phyloP scores from a whole-genome alignment of 352 stramenopile genomes.

The Phytophthora hybrid region DNA sequence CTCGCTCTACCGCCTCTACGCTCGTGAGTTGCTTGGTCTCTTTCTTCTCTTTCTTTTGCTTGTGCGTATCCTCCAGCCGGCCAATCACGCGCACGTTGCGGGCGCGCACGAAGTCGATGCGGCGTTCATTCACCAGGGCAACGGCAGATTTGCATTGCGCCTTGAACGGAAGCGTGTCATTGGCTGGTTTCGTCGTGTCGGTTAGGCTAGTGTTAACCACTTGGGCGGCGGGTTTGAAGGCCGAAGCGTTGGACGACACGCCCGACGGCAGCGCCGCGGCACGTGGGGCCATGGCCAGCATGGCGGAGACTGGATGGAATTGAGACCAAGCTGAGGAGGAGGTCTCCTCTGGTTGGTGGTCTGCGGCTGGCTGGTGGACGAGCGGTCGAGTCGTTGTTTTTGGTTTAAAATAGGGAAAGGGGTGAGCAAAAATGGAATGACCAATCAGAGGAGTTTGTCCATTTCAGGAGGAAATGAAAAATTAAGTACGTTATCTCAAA shows the following conservation, averaged over 20 bases:
- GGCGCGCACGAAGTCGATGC: slow-evolving; percentile 83
- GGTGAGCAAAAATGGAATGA: neutral
- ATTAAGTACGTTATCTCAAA: neutral
- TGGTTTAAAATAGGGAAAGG: neutral
- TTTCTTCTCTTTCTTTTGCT: slow-evolving; percentile 35
- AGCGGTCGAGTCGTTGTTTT: neutral
- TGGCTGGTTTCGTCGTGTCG: slow-evolving; percentile 13
- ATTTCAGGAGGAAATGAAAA: neutral
- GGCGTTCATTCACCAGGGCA: slow-evolving; percentile 81
- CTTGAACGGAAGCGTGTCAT: slow-evolving; percentile 51
- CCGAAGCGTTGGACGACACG: slow-evolving; percentile 3
- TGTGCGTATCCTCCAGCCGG: slow-evolving; percentile 40
- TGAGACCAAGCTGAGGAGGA: slow-evolving; percentile 1
- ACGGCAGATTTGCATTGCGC: slow-evolving; percentile 78
- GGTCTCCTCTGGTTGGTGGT: slow-evolving; percentile 26
- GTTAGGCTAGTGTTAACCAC: slow-evolving; percentile 14
- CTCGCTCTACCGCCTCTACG: slow-evolving; percentile 53
- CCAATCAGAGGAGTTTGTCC: neutral
- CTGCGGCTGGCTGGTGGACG: slow-evolving; percentile 22
- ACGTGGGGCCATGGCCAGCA: slow-evolving; percentile 36
- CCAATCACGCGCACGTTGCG: slow-evolving; percentile 61
- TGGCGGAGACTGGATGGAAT: slow-evolving; percentile 19
- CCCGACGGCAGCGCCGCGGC: slow-evolving; percentile 10
- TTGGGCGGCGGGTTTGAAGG: slow-evolving; percentile 16
- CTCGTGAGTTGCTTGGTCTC: slow-evolving; percentile 53